phyloP scores from a whole-genome alignment of 768 basidiomycete species.

The Suillus placidus region DNA sequence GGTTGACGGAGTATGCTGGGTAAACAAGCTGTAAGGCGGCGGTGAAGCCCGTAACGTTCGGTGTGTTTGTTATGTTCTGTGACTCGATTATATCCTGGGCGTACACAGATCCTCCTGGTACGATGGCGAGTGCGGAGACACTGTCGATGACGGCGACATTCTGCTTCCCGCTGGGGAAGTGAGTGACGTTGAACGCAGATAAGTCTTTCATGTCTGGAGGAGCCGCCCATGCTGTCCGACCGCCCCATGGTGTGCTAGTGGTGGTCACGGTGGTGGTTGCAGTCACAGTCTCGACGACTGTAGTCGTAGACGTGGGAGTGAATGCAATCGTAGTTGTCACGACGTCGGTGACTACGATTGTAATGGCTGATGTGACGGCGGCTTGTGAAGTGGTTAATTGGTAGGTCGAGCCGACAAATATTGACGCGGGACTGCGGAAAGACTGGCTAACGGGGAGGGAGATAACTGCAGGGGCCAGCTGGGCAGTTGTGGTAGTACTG shows the following conservation, averaged over 20 bases:
- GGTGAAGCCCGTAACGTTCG: constrained; percentile 33
- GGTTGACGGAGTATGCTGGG: constrained; percentile 71
- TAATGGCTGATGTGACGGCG: not conserved
- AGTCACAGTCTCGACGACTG: constrained; percentile 15
- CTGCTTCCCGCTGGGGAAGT: constrained; percentile 53
- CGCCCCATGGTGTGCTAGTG: constrained; percentile 17
- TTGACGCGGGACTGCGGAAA: not conserved
- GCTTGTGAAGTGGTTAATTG: not conserved
- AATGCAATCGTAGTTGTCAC: constrained; percentile 15
- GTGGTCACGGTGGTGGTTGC: not conserved
- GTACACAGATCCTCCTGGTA: constrained; percentile 6
- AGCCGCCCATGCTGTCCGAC: constrained; percentile 47
- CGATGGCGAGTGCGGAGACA: constrained; percentile 43
- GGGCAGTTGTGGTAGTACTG: not conserved
- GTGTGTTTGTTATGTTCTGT: constrained; percentile 10
- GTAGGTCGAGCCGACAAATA: not conserved
- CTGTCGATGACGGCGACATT: constrained; percentile 61
- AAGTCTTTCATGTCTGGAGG: constrained; percentile 61
- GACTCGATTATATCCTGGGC: constrained; percentile 13
- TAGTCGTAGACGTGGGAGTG: constrained; percentile 8
- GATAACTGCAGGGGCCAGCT: not conserved
- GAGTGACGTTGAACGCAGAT: constrained; percentile 57
- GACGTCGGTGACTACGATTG: constrained; percentile 14
- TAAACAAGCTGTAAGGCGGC: constrained; percentile 66
- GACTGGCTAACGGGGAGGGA: not conserved